Evolutionary conservation across 257 asterid species (phyloP).

Genomic region (Solanum virginianum): DNA sequence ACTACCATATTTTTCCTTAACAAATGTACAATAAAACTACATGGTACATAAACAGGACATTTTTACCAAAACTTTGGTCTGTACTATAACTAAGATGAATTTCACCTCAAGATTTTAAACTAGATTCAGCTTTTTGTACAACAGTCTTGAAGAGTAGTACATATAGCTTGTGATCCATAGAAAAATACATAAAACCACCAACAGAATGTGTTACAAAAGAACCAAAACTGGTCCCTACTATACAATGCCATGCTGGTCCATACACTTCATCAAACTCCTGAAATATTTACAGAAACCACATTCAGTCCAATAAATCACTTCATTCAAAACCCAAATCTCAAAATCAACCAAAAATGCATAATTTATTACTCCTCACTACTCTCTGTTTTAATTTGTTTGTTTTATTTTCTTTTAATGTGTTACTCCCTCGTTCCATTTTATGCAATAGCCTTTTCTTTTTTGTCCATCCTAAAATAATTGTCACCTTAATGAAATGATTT

Average conservation of each 20-base stretch:
- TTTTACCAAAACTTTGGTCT: not conserved
- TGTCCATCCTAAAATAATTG: no score
- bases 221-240: conserved; percentile 27
- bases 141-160: conserved; percentile 24
- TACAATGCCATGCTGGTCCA: conserved; percentile 34
- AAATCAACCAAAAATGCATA: not conserved
- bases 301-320: not conserved
- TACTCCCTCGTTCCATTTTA: not conserved
- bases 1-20: not conserved
- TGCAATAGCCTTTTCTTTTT: no score
- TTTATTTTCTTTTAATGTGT: no score
- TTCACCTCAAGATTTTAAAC: not conserved
- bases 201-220: conserved; percentile 26
- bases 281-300: not conserved
- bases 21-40: not conserved
- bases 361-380: not conserved
- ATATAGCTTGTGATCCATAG: conserved; percentile 24
- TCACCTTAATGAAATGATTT: no score
- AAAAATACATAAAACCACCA: conserved; percentile 24
- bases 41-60: not conserved
- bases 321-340: not conserved
- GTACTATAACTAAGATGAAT: not conserved
- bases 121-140: not conserved
- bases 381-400: not conserved
- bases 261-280: conserved; percentile 26